phyloP scores from a whole-genome alignment of 106 monocot species.

The Acorus gramineus region DNA sequence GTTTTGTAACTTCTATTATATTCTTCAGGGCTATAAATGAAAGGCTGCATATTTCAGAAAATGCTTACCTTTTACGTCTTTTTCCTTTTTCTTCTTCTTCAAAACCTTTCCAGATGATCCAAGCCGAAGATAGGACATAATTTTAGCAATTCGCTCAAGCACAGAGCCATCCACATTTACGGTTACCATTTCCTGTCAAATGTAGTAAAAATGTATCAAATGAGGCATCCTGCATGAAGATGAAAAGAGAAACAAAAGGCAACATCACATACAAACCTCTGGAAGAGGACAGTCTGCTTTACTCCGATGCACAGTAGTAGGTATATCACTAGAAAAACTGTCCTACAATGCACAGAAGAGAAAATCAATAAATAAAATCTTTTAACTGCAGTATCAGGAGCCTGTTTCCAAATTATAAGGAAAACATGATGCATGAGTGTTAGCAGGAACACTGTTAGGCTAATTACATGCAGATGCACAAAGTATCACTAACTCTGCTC shows the following conservation, averaged over 20 bases:
- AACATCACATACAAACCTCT: constrained; percentile 44
- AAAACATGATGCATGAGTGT: too few relatives aligned
- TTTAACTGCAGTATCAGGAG: too few relatives aligned
- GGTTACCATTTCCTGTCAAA: constrained; percentile 79
- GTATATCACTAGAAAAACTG: constrained; percentile 66
- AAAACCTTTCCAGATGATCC: constrained; percentile 97
- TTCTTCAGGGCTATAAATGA: too few relatives aligned
- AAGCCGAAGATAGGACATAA: constrained; percentile 98
- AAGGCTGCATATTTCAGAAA: neutral
- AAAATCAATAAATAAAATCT: too few relatives aligned
- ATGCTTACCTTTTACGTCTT: constrained; percentile 56
- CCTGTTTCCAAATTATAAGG: too few relatives aligned
- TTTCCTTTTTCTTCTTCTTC: constrained; percentile 98
- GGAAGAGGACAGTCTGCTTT: constrained; percentile 88
- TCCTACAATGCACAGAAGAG: constrained; percentile 15
- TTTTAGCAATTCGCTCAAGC: constrained; percentile 96
- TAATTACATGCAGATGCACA: too few relatives aligned
- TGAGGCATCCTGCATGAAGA: too few relatives aligned
- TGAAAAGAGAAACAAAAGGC: neutral
- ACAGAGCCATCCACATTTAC: constrained; percentile 94
- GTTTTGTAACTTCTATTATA: too few relatives aligned
- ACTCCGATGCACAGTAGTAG: constrained; percentile 91
- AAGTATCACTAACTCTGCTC: too few relatives aligned
- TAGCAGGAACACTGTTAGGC: too few relatives aligned
- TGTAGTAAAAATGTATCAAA: neutral